phyloP scores from a whole-genome alignment of 495 filamentous ascomycete species.

The Penicillium cinerascens region DNA sequence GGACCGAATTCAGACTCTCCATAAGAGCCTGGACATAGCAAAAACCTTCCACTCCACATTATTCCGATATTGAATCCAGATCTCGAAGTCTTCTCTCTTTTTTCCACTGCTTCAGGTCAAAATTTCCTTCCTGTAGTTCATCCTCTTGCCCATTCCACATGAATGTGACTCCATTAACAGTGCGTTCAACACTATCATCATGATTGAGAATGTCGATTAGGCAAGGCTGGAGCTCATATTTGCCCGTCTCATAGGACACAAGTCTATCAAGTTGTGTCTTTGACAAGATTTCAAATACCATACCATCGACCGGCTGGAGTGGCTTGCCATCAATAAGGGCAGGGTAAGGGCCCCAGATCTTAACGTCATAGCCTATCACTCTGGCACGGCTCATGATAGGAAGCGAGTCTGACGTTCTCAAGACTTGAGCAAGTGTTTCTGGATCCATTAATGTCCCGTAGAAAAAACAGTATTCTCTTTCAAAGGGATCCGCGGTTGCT shows the following conservation, averaged over 20 bases:
- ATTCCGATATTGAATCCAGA: no score
- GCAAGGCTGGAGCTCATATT: constrained; percentile 6
- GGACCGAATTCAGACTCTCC: no score
- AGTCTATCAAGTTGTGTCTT: constrained; percentile 10
- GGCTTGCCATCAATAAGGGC: constrained; percentile 6
- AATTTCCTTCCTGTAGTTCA: constrained; percentile 8
- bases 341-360: constrained; percentile 15
- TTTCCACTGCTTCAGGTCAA: constrained; percentile 15
- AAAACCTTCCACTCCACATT: no score
- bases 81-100: constrained; percentile 6
- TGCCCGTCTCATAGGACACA: constrained; percentile 12
- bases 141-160: constrained; percentile 14
- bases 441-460: constrained; percentile 15
- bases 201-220: constrained; percentile 13
- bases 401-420: not conserved
- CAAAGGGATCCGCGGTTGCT: no score
- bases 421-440: constrained; percentile 4
- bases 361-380: constrained; percentile 10
- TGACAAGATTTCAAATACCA: constrained; percentile 8
- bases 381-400: constrained; percentile 7
- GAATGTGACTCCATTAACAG: constrained; percentile 8
- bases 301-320: constrained; percentile 3
- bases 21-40: no score
- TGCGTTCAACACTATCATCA: constrained; percentile 4
- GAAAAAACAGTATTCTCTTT: constrained; percentile 14